These are phyloP conservation scores for Colletotrichum tropicale DNA, from an alignment of 2,329 filamentous ascomycete genomes.

Conservation along the genomic window DNA sequence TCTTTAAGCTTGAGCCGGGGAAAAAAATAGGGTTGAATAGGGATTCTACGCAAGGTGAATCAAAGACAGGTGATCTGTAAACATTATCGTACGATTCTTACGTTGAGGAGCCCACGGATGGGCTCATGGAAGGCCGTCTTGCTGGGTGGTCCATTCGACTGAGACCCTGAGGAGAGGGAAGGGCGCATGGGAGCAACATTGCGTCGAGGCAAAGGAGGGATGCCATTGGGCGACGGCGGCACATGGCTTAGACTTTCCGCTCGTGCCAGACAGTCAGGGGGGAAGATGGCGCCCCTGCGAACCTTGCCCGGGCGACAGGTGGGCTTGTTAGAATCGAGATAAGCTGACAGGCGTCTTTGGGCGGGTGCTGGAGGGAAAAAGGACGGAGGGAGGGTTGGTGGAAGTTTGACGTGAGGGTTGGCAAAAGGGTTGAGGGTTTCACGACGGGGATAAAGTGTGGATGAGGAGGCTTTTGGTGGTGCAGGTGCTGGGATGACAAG, in stretches of 20 bases:
- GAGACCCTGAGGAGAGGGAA: conserved; percentile 3
- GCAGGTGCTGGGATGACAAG: conserved; percentile 5
- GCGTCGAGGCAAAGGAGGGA: not conserved
- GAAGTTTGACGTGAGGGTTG: conserved; percentile 3
- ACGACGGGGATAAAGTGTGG: conserved; percentile 9
- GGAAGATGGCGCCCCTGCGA: not conserved
- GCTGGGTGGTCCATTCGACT: conserved; percentile 10
- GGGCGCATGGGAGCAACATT: not conserved
- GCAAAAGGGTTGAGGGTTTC: conserved; percentile 4
- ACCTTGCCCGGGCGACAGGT: conserved; percentile 10
- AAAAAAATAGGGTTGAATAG: conserved; percentile 12
- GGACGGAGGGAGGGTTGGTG: not conserved
- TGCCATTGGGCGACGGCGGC: not conserved
- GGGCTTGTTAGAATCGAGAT: not conserved
- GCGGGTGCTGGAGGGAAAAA: not conserved
- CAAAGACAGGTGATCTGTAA: conserved; percentile 22
- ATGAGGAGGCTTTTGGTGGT: not conserved
- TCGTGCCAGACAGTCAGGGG: not conserved
- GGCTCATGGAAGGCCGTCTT: conserved; percentile 14
- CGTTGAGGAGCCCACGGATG: conserved; percentile 11
- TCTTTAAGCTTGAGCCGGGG: conserved; percentile 17
- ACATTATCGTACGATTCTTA: conserved; percentile 22
- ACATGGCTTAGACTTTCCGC: conserved; percentile 2
- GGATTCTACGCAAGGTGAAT: not conserved
- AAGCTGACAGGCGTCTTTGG: not conserved